Percentiles rank a stretch among this genome's conserved stretches.
Conservation (phyloP, 2,329 filamentous ascomycete species). For the Teratosphaeria zuluensis region DNA sequence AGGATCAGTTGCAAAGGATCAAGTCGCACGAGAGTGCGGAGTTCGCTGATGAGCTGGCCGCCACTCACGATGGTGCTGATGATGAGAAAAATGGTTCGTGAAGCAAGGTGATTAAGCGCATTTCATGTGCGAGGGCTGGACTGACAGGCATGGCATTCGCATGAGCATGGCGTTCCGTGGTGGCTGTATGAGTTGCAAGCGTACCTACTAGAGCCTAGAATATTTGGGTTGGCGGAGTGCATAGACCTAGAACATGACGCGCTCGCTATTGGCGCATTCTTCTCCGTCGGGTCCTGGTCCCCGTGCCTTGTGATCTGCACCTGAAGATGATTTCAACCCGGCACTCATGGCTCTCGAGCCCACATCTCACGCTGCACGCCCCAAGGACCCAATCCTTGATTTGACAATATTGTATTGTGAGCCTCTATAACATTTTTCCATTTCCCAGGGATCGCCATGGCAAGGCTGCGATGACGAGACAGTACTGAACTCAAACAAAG, state of each 20-base stretch:
- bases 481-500: too few relatives aligned
- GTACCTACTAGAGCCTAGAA: background rate
- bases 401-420: too few relatives aligned
- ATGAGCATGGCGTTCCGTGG: background rate
- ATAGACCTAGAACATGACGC: background rate
- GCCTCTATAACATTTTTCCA: too few relatives aligned
- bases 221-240: background rate
- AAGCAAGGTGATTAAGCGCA: background rate
- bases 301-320: too few relatives aligned
- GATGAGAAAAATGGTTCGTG: conserved; percentile 6
- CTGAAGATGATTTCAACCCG: too few relatives aligned
- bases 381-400: too few relatives aligned
- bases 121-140: background rate
- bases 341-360: too few relatives aligned
- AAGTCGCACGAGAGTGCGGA: conserved; percentile 47
- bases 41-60: conserved; percentile 54
- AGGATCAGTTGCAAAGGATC: conserved; percentile 67
- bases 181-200: background rate
- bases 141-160: background rate
- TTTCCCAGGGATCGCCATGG: too few relatives aligned
- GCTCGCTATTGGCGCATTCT: too few relatives aligned
- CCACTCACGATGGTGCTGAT: conserved; percentile 30
- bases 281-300: too few relatives aligned
- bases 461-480: too few relatives aligned
- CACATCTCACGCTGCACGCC: too few relatives aligned